phyloP scores from a whole-genome alignment of 495 filamentous ascomycete species.

The Hypoxylon perforatum region DNA sequence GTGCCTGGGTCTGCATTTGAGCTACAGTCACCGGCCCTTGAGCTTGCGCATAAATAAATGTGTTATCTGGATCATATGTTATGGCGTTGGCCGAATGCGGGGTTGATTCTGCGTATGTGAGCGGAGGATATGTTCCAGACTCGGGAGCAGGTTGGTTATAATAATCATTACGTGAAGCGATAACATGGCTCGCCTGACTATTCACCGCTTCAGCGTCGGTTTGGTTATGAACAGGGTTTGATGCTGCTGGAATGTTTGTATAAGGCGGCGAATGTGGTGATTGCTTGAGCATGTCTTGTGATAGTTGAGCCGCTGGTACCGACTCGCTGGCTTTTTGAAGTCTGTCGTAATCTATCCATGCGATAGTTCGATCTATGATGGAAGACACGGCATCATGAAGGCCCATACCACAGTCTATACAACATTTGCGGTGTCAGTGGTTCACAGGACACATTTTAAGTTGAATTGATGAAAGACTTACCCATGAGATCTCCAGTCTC shows the following conservation, averaged over 20 bases:
- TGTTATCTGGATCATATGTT: constrained; percentile 34
- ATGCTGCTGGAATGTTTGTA: constrained; percentile 30
- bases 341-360: constrained; percentile 56
- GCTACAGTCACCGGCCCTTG: constrained; percentile 34
- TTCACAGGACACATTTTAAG: not conserved
- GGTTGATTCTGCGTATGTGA: constrained; percentile 37
- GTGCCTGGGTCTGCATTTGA: constrained; percentile 41
- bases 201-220: constrained; percentile 36
- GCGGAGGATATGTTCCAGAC: constrained; percentile 34
- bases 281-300: constrained; percentile 43
- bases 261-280: constrained; percentile 45
- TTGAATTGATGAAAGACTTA: constrained; percentile 49
- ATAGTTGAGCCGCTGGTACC: constrained; percentile 27
- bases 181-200: constrained; percentile 40
- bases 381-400: constrained; percentile 51
- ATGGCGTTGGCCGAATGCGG: constrained; percentile 38
- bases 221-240: constrained; percentile 28
- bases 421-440: constrained; percentile 6
- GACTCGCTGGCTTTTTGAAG: constrained; percentile 46
- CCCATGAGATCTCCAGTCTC: constrained; percentile 72
- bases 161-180: constrained; percentile 39
- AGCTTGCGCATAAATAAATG: constrained; percentile 43
- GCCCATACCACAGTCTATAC: constrained; percentile 49
- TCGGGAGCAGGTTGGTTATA: constrained; percentile 38
- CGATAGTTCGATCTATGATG: constrained; percentile 56